These are phyloP conservation scores for Albatrellus ellisii DNA, from an alignment of 768 basidiomycete genomes.

Conservation along the genomic window DNA sequence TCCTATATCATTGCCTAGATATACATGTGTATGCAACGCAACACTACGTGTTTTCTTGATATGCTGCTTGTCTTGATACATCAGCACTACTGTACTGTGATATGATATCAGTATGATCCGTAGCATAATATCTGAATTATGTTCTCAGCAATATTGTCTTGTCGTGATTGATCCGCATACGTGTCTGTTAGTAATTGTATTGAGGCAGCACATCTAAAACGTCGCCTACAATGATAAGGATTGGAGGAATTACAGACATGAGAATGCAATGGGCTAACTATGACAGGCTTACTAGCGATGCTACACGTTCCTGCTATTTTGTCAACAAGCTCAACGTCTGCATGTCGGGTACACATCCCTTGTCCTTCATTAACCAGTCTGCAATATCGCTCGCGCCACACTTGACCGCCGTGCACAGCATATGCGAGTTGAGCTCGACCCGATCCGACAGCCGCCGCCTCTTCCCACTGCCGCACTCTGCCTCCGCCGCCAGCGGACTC, in stretches of 20 bases:
- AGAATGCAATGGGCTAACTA: not conserved
- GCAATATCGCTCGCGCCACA: constrained; percentile 55
- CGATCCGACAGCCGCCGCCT: constrained; percentile 47
- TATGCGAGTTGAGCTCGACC: constrained; percentile 34
- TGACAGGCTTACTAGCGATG: no score
- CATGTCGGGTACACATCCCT: constrained; percentile 63
- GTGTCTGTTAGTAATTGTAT: not conserved
- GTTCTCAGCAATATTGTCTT: not conserved
- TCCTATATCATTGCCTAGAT: constrained; percentile 12
- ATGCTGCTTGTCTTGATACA: not conserved
- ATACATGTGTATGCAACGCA: constrained; percentile 6
- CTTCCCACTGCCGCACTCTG: constrained; percentile 22
- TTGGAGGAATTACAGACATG: not conserved
- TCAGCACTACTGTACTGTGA: not conserved
- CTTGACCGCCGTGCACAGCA: constrained; percentile 57
- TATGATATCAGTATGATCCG: no score
- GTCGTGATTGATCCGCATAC: no score
- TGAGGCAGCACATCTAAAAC: not conserved
- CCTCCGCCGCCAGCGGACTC: constrained; percentile 10
- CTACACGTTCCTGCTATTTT: not conserved
- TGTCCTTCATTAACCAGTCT: constrained; percentile 56
- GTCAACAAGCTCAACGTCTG: constrained; percentile 30
- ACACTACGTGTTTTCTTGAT: not conserved
- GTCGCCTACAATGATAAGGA: no score
- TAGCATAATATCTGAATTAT: no score